Evolutionary conservation across 805 yeast genomes (phyloP), one percentile per base, ranked within the genome.

Genomic region (Priceomyces castillae): DNA sequence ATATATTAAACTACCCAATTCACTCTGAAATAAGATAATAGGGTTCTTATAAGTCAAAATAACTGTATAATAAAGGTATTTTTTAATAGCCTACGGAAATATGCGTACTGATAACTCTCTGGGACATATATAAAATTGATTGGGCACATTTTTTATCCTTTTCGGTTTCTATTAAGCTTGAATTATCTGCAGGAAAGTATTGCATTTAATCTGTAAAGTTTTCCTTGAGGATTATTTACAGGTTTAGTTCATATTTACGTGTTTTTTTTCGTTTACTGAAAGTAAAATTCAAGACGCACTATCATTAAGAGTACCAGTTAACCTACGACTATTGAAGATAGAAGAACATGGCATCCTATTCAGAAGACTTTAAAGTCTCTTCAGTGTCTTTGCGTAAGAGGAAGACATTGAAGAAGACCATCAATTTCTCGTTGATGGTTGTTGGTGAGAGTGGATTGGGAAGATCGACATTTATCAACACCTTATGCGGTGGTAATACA

Each of bases 371-470:
- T 20, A 63, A 64, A 50, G 60, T 64, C 10, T 60, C 69, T 19
- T 67, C 74, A 26, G 56, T 73, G 11, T 74, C 73, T 12, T 63
- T 71, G 50, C 65, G 76, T 43, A 86, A 86, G 69, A 80, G 86
- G 61, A 87, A 87, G 70, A 84, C 82, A 39, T 70, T 86, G 64
- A 88, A 87, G 65, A 85, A 87, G 65, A 86, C 90, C 26, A 81
- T 87, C 69, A 87, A 86, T 58, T 88, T 90, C 72, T 84, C 95
- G 17, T 62, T 86, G 46, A 83, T 90, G 92, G 82, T 87, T 30
- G 83, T 88, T 43, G 97, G 97, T 34, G 85, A 86, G 59, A 80
- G 84, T 37, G 97, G 97, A 2, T 71, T 82, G 37, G 97, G 97
- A 14, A 78, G 96, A 61, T 85, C 96, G n/a, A 90, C 96, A 4